Evolutionary conservation across 192 early-diverging fungal genomes (phyloP).

Genomic region (Pilaira anomala): DNA sequence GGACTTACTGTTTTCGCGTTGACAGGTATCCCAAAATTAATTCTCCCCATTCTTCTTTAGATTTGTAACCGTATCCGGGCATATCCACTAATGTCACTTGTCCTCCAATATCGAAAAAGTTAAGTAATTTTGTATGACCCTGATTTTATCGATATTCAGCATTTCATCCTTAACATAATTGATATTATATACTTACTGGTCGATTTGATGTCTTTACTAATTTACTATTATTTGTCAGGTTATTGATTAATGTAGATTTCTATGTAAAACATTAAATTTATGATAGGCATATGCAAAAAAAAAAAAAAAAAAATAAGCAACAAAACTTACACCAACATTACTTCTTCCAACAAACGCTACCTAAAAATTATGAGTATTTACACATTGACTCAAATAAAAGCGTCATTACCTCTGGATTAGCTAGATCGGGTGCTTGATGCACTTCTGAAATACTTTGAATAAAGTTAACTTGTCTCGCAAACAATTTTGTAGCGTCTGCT

Average conservation of each 20-base stretch:
- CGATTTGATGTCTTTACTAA: constrained; percentile 53
- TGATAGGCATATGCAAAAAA: not conserved
- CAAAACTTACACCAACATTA: constrained; percentile 47
- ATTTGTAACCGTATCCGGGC: constrained; percentile 55
- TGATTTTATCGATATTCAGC: constrained; percentile 2
- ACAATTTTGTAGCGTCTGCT: constrained; percentile 17
- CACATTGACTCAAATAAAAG: not conserved
- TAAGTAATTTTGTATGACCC: constrained; percentile 53
- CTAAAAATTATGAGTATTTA: constrained; percentile 20
- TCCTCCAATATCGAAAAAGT: constrained; percentile 50
- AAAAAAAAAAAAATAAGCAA: not conserved
- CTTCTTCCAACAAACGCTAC: constrained; percentile 55
- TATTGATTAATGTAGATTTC: constrained; percentile 57
- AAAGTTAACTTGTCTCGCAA: constrained; percentile 22
- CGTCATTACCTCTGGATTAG: constrained; percentile 27
- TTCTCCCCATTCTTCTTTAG: constrained; percentile 51
- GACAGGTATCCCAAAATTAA: constrained; percentile 45
- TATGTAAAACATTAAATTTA: not conserved
- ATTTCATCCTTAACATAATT: no score
- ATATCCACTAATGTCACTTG: constrained; percentile 50
- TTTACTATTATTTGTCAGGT: constrained; percentile 41
- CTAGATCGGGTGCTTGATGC: constrained; percentile 26
- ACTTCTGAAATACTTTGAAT: constrained; percentile 29
- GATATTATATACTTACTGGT: constrained; percentile 41
- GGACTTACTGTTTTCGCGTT: constrained; percentile 40